These are phyloP conservation scores for Jatropha podagrica DNA, from an alignment of 441 rosid genomes.

Conservation along the genomic window DNA sequence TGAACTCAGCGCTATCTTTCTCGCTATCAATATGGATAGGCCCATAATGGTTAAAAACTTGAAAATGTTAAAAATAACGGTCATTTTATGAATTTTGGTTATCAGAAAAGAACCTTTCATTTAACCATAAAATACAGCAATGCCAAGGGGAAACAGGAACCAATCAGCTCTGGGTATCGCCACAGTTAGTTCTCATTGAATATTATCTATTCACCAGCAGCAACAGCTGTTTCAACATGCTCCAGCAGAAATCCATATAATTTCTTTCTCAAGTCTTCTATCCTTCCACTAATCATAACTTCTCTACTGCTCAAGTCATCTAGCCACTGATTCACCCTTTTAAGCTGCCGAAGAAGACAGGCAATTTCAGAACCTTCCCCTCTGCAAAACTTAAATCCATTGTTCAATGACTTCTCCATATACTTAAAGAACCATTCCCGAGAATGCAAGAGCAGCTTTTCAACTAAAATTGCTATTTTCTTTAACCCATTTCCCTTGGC, in stretches of 20 bases:
- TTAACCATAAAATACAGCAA: slow-evolving; percentile 5
- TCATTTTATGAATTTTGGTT: neutral
- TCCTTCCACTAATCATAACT: slow-evolving; percentile 29
- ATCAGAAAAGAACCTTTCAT: neutral
- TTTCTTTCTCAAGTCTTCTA: slow-evolving; percentile 43
- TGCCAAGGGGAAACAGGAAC: slow-evolving; percentile 9
- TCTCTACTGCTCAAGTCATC: slow-evolving; percentile 30
- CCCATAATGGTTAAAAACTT: neutral
- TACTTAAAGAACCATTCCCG: slow-evolving; percentile 50
- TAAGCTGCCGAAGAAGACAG: slow-evolving; percentile 37
- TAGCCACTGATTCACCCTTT: slow-evolving; percentile 43
- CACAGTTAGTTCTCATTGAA: slow-evolving; percentile 9
- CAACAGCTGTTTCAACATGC: slow-evolving; percentile 33
- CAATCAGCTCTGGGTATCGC: neutral
- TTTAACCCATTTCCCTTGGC: slow-evolving; percentile 29
- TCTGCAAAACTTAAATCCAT: slow-evolving; percentile 25
- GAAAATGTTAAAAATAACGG: neutral
- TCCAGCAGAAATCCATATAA: slow-evolving; percentile 38
- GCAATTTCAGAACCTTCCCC: slow-evolving; percentile 34
- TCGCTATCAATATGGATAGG: neutral
- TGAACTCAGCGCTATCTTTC: neutral
- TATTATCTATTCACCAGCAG: slow-evolving; percentile 18
- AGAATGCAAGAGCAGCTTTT: slow-evolving; percentile 42
- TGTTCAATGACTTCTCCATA: slow-evolving; percentile 42
- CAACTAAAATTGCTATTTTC: slow-evolving; percentile 37